Percentiles rank a stretch among this genome's conserved stretches.
Evolutionary conservation across 306 rosid genomes (phyloP).

Genomic region (Cucurbita maxima): DNA sequence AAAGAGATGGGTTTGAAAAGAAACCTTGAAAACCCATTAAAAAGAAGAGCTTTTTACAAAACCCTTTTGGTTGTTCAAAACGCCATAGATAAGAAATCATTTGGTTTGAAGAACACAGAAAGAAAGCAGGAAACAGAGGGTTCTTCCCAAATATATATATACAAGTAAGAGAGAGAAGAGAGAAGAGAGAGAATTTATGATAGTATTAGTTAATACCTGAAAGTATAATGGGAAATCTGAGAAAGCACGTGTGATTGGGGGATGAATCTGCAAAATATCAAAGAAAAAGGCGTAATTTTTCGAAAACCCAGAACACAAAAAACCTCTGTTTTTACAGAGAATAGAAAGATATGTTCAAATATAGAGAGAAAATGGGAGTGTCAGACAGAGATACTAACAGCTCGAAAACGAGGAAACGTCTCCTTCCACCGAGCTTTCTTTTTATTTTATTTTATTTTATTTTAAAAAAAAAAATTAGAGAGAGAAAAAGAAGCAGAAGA

Average conservation of each 20-base stretch:
- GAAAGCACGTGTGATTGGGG: slow-evolving; percentile 67
- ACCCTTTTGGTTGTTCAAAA: neutral
- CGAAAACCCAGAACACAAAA: slow-evolving; percentile 23
- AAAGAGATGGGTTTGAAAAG: neutral
- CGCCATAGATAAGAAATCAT: neutral
- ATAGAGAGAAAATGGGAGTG: too few relatives aligned
- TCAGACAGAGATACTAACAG: neutral
- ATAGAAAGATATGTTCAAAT: too few relatives aligned
- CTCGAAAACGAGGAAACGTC: too few relatives aligned
- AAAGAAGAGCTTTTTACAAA: neutral
- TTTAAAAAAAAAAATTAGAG: too few relatives aligned
- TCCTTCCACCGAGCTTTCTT: too few relatives aligned
- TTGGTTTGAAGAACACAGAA: neutral
- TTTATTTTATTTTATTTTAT: too few relatives aligned
- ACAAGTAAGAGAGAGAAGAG: neutral
- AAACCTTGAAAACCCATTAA: neutral
- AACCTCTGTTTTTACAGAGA: slow-evolving; percentile 5
- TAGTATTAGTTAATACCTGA: slow-evolving; percentile 27
- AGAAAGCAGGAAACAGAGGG: neutral
- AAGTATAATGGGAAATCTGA: slow-evolving; percentile 56
- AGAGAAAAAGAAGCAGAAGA: neutral
- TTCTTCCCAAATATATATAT: neutral
- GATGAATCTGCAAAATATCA: slow-evolving; percentile 24
- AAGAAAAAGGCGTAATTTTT: slow-evolving; percentile 15
- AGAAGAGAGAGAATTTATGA: slow-evolving; percentile 18